Evolutionary conservation across 805 yeast species (phyloP).

Genomic region (Blastobotrys chiropterorum): DNA sequence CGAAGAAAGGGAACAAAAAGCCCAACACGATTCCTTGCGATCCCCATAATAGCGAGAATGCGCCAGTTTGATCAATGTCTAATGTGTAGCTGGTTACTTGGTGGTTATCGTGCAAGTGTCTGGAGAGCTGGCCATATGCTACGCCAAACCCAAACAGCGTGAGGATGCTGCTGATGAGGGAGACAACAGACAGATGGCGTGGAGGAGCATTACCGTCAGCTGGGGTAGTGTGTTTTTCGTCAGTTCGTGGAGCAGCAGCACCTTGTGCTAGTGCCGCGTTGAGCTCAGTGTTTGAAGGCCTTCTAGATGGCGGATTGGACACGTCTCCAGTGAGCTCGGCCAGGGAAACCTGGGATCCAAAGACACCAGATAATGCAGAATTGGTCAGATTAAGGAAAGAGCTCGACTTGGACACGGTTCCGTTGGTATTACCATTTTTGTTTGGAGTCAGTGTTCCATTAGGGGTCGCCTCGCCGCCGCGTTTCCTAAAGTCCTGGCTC

Average conservation of each 20-base stretch:
- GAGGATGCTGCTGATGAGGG: conserved; percentile 14
- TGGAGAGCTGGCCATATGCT: conserved; percentile 26
- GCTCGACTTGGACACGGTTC: conserved; percentile 4
- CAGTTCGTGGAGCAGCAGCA: too few species aligned
- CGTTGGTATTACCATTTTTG: background rate
- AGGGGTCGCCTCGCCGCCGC: background rate
- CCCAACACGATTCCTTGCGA: conserved; percentile 26
- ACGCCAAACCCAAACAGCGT: conserved; percentile 26
- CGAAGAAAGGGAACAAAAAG: conserved; percentile 25
- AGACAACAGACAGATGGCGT: conserved; percentile 11
- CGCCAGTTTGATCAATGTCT: conserved; percentile 20
- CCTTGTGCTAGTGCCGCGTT: too few species aligned
- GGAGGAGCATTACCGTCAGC: background rate
- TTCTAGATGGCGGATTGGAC: conserved; percentile 1
- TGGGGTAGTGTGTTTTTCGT: too few species aligned
- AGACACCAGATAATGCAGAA: conserved; percentile 33
- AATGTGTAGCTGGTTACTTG: conserved; percentile 21
- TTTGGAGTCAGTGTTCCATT: background rate
- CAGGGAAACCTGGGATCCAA: conserved; percentile 34
- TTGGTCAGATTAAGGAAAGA: conserved; percentile 24
- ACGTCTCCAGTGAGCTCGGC: conserved; percentile 32
- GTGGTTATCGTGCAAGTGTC: conserved; percentile 27
- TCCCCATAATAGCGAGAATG: conserved; percentile 25
- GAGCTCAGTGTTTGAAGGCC: background rate
- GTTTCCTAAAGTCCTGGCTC: background rate